Evolutionary conservation across 1,284 basidiomycete species (phyloP), one percentile per base, ranked within the genome.

Genomic region (Bjerkandera adusta): DNA sequence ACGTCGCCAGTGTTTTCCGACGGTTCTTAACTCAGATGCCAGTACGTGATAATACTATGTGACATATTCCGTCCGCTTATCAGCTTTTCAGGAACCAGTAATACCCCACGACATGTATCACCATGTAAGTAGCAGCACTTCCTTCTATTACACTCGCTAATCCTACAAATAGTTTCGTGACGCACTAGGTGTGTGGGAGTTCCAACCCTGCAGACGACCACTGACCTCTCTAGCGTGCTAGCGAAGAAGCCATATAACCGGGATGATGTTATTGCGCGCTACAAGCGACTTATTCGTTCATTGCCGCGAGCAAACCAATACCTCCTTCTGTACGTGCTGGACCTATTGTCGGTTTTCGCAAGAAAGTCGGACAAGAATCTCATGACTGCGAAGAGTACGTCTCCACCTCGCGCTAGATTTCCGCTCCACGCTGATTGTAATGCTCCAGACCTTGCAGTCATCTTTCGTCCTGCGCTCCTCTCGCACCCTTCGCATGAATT

Each of bases 21-120:
- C 76, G 96, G 69, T 99, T 94, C 68, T 82, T 99, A 50, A 98
- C 95, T 5, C 89, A 90, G 62, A 92, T 98, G 89, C 94, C 96
- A 26, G 93, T 93, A 59, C 63, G 87, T 79, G 4, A 54, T 25
- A 48, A 30, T 45, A 43, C 34, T 24, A 33, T 41, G 18, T 21
- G 43, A 12, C 43, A 27, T 15, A 10, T 34, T 18, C 25, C 45
- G 16, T 26, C 44, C 33, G 10, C 25, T 36, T 12, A 33, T 36
- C 27, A 38, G 18, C 15, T 13, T 15, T 10, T 10, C 32, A 92
- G 89, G 92, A 95, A 68, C 89, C 92, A 36, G 89, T 95, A 55
- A 92, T 96, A 66, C 92, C 92, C 16, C 76, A 86, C 56, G 80
- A 86, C 59, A 83, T 93, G 71, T 98, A 97, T 65, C 83, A 90